phyloP scores from a whole-genome alignment of 106 monocot species.

The Hemerocallis citrina region DNA sequence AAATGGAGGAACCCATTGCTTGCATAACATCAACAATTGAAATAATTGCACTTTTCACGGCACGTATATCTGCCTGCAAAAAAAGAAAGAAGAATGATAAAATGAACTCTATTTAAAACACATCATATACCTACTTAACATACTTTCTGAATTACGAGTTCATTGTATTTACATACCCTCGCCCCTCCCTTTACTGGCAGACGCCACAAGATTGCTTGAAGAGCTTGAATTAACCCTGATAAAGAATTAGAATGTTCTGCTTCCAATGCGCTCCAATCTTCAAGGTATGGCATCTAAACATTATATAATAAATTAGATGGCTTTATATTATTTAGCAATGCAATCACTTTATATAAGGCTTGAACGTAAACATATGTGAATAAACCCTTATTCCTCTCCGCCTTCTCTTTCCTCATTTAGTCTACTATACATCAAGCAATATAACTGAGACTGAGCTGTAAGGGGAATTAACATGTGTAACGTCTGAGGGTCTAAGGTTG shows the following conservation, averaged over 20 bases:
- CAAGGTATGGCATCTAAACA: conserved; percentile 64
- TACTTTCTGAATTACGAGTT: background rate
- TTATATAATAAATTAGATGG: background rate
- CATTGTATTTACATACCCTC: conserved; percentile 41
- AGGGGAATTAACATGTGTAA: too few species aligned
- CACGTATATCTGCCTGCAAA: conserved; percentile 43
- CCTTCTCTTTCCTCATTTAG: too few species aligned
- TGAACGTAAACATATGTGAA: too few species aligned
- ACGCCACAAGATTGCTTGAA: conserved; percentile 54
- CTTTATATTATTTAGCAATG: background rate
- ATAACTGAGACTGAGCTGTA: too few species aligned
- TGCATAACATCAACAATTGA: conserved; percentile 79
- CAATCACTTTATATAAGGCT: too few species aligned
- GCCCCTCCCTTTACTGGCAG: conserved; percentile 71
- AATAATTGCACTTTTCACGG: conserved; percentile 56
- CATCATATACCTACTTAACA: too few species aligned
- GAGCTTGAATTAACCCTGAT: conserved; percentile 54
- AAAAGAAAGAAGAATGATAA: too few species aligned
- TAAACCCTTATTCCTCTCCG: too few species aligned
- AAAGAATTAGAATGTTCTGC: conserved; percentile 51
- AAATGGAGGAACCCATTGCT: conserved; percentile 60
- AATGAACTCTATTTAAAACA: too few species aligned
- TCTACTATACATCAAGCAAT: too few species aligned
- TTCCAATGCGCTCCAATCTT: conserved; percentile 61
- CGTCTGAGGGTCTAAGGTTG: too few species aligned